Evolutionary conservation across 768 basidiomycete genomes (phyloP), one percentile per base, ranked within the genome.

Genomic region (Antrodiella citrinella): DNA sequence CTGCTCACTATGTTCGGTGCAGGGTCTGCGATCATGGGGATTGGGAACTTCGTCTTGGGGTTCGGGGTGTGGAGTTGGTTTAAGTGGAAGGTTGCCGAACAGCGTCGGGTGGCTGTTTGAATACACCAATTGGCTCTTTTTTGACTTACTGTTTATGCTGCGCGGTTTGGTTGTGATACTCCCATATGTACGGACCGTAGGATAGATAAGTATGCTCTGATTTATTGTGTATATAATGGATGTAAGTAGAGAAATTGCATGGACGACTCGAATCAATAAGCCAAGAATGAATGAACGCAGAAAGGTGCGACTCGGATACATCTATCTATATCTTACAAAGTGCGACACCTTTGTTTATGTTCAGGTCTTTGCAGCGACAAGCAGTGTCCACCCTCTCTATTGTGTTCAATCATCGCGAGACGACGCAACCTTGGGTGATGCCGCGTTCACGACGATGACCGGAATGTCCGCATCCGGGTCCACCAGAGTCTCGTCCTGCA

Each of bases 1-100:
- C 39, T 86, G 9, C 65, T 94, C 54, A 74, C 82, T 19, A 50
- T 88, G 30, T 63, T 91, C 18, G 94, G 94, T 19, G 84, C 84
- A 20, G 91, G 91, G 20, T 84, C 84, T 18, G 71, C 76, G 1
- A 59, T 71, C n/a, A 62, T 90, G 50, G 90, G 89, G 0, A 54
- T 86, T 25, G 80, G 82, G 58, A 91, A 90, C 62, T 80, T 85
- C 59, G 51, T 83, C 43, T 60, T 89, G n/a, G 81, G 86, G 18
- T 61, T 86, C 11, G 75, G 78, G 2, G 74, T 80, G 15, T 85
- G 79, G 77, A 73, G 69, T 19, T 87, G 81, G 82, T 80, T 79
- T 72, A 68, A 65, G 82, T 81, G 80, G 74, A n/a, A 67, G 65
- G 26, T 21, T 47, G n/a, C n/a, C n/a, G n/a, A 7, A 35, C 7